A percentile compares a stretch with the other conserved stretches of the same genome.
Evolutionary conservation across 1,284 basidiomycete genomes (phyloP).

Genomic region (Rhodotorula sp.): DNA sequence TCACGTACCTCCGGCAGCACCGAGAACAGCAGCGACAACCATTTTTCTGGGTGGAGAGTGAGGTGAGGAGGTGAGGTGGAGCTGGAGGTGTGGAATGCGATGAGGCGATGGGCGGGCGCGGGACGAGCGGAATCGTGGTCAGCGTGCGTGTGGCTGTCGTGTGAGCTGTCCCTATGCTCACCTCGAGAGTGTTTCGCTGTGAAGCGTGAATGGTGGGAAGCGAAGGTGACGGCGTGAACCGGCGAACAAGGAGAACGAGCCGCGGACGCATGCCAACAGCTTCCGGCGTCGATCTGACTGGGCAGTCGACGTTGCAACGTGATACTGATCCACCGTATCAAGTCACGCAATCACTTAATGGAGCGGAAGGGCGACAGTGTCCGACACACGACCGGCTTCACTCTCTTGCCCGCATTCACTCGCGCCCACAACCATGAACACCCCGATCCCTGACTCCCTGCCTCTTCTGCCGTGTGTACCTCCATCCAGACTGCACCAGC

Average conservation of each 20-base stretch:
- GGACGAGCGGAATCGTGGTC: too few species aligned
- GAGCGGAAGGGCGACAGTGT: too few species aligned
- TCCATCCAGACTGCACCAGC: too few species aligned
- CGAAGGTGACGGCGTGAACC: not conserved
- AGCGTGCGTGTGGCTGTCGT: too few species aligned
- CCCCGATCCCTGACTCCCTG: not conserved
- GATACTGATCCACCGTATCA: too few species aligned
- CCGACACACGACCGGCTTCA: not conserved
- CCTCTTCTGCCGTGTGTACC: not conserved
- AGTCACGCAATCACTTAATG: too few species aligned
- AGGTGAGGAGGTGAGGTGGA: not conserved
- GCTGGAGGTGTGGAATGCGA: not conserved
- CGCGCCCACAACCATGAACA: not conserved
- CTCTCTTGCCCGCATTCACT: not conserved
- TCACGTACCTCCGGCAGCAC: constrained; percentile 39
- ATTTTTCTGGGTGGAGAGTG: constrained; percentile 14
- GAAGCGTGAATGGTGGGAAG: not conserved
- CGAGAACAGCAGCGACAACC: constrained; percentile 36
- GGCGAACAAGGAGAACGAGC: too few species aligned
- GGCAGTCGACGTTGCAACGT: too few species aligned
- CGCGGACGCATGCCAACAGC: too few species aligned
- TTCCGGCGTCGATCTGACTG: too few species aligned
- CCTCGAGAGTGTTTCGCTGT: not conserved
- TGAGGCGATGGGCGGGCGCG: not conserved
- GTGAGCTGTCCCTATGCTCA: too few species aligned